These are phyloP conservation scores for Blastocystis sp. DNA, from an alignment of 352 stramenopile species.

Conservation along the genomic window DNA sequence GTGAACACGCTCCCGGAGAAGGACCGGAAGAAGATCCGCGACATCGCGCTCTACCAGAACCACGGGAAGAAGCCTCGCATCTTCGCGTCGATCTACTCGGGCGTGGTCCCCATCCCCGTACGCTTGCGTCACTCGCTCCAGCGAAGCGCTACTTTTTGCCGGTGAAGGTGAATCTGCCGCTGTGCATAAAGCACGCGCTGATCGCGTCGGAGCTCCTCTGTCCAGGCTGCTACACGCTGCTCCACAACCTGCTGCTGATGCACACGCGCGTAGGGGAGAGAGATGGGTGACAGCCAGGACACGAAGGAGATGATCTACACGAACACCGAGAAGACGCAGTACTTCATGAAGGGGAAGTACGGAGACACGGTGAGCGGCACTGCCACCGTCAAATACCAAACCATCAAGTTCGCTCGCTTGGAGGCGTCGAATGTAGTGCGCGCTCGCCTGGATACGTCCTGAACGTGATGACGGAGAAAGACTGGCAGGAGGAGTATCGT, in stretches of 20 bases:
- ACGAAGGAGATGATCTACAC: conserved; percentile 28
- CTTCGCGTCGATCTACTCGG: conserved; percentile 3
- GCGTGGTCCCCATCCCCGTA: conserved; percentile 12
- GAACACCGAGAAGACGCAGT: not conserved
- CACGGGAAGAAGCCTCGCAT: not conserved
- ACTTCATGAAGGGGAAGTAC: conserved; percentile 44
- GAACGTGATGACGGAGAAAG: not conserved
- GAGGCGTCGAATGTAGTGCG: not conserved
- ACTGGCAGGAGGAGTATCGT: conserved; percentile 31
- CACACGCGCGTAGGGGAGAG: not conserved
- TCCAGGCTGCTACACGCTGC: conserved; percentile 16
- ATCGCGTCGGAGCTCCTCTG: conserved; percentile 22
- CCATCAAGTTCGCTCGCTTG: not conserved
- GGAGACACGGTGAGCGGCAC: not conserved
- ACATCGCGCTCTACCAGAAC: not conserved
- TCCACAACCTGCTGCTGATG: conserved; percentile 37
- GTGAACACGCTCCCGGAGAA: not conserved
- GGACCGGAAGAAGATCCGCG: conserved; percentile 12
- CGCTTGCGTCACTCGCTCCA: not conserved
- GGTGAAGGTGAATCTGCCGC: conserved; percentile 2
- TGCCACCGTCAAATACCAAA: conserved; percentile 13
- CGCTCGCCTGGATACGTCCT: conserved; percentile 23
- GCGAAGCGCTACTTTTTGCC: not conserved
- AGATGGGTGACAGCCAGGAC: not conserved
- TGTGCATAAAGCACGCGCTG: conserved; percentile 20